Percentiles rank a stretch among this genome's conserved stretches.
Conservation (phyloP, 2,329 filamentous ascomycete species). For the Botrytis sinoallii region DNA sequence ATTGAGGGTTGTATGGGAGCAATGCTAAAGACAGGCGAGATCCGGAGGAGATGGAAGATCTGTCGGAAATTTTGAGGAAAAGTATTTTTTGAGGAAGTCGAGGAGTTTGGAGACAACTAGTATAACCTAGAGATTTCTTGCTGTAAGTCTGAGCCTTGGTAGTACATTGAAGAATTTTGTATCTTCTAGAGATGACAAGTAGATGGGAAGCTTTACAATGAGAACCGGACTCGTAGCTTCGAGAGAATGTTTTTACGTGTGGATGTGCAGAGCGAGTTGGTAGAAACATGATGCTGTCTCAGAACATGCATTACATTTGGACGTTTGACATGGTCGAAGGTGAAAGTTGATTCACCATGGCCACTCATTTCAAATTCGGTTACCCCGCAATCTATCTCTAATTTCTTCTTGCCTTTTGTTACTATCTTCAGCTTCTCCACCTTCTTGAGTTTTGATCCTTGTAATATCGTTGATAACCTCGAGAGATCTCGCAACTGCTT, state of each 20-base stretch:
- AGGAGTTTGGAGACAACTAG: too few species aligned
- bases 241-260: background rate
- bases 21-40: too few species aligned
- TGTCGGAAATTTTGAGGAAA: too few species aligned
- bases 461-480: background rate
- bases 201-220: background rate
- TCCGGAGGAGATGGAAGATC: too few species aligned
- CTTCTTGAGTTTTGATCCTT: background rate
- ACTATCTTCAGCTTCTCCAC: background rate
- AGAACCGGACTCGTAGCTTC: background rate
- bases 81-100: too few species aligned
- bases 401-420: too few species aligned
- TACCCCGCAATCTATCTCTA: background rate
- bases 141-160: too few species aligned
- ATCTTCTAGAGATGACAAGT: background rate
- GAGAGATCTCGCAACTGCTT: too few species aligned
- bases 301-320: accelerated
- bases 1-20: too few species aligned
- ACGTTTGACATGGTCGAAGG: background rate
- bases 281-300: background rate
- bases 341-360: background rate
- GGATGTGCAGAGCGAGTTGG: accelerated
- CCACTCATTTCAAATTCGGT: too few species aligned
- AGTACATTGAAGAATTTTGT: background rate
- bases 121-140: too few species aligned